Evolutionary conservation across 805 yeast species (phyloP).

Genomic region (Huiozyma sinensis): DNA sequence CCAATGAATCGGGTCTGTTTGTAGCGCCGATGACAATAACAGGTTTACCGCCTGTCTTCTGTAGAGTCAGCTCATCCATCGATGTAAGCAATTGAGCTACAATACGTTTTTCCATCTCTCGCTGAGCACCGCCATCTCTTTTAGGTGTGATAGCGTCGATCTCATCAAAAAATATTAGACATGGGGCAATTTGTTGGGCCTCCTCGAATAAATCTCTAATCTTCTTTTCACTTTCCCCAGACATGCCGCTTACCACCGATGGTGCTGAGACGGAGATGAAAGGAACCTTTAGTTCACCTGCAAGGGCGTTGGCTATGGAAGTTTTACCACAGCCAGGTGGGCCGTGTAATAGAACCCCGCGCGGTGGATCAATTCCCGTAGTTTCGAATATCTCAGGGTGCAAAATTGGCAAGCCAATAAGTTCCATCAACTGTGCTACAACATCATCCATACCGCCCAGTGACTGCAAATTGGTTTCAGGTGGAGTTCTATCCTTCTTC

Average conservation of each 20-base stretch:
- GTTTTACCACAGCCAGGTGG: slow-evolving; percentile 99
- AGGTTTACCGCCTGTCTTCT: slow-evolving; percentile 84
- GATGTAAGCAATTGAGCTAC: slow-evolving; percentile 92
- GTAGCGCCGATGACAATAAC: slow-evolving; percentile 95
- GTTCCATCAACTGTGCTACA: slow-evolving; percentile 78
- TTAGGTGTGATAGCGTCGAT: slow-evolving; percentile 98
- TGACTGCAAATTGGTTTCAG: slow-evolving; percentile 54
- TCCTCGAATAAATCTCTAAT: slow-evolving; percentile 88
- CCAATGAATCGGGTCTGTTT: slow-evolving; percentile 90
- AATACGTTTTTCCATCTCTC: slow-evolving; percentile 95
- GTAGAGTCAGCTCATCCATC: slow-evolving; percentile 84
- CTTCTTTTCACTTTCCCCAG: slow-evolving; percentile 96
- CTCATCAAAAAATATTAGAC: slow-evolving; percentile 87
- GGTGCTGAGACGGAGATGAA: slow-evolving; percentile 90
- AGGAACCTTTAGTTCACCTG: slow-evolving; percentile 90
- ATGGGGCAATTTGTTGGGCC: slow-evolving; percentile 83
- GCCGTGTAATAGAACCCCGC: slow-evolving; percentile 90
- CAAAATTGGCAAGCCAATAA: slow-evolving; percentile 80
- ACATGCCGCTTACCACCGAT: slow-evolving; percentile 94
- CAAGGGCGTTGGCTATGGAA: slow-evolving; percentile 88
- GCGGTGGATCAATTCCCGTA: slow-evolving; percentile 90
- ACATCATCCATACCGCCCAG: slow-evolving; percentile 85
- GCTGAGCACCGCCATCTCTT: slow-evolving; percentile 85
- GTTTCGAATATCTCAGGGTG: slow-evolving; percentile 86
- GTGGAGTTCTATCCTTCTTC: slow-evolving; percentile 56